Percentiles rank a stretch among this genome's conserved stretches.
Conservation (phyloP, 805 yeast species). For the Candida argentea region DNA sequence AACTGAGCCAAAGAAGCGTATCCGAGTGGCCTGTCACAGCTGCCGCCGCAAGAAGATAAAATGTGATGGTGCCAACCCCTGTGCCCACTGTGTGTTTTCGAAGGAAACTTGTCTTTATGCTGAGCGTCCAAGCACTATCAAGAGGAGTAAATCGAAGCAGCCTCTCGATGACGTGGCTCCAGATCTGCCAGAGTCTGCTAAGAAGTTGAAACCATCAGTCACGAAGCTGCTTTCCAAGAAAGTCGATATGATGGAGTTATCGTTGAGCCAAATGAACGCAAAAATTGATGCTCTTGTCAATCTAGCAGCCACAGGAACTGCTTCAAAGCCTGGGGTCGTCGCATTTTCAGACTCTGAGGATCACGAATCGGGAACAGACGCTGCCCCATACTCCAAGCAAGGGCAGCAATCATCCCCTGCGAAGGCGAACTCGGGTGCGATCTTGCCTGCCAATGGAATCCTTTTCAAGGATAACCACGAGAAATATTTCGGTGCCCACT, state of each 20-base stretch:
- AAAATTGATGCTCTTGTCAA: background rate
- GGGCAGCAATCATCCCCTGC: background rate
- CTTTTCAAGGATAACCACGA: slow-evolving; percentile 1
- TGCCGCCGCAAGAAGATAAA: slow-evolving; percentile 25
- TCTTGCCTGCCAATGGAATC: background rate
- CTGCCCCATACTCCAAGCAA: background rate
- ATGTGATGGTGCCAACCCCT: slow-evolving; percentile 22
- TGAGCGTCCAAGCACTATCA: slow-evolving; percentile 8
- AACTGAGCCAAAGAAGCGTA: slow-evolving; percentile 7
- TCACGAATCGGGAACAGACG: background rate
- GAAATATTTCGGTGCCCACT: slow-evolving; percentile 26
- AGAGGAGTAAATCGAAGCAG: slow-evolving; percentile 1
- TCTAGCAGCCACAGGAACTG: background rate
- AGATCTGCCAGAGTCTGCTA: too few relatives aligned
- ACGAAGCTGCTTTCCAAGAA: background rate
- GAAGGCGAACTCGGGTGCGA: background rate
- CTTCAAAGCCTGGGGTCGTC: background rate
- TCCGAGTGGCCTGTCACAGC: slow-evolving; percentile 19
- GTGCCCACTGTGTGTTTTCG: slow-evolving; percentile 15
- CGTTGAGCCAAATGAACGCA: background rate
- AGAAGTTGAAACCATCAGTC: too few relatives aligned
- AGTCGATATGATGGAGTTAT: background rate
- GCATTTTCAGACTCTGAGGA: background rate
- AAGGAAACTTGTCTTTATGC: slow-evolving; percentile 16
- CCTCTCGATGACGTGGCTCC: background rate